Conservation (phyloP, 306 rosid genomes). For the Notholithocarpus densiflorus region DNA sequence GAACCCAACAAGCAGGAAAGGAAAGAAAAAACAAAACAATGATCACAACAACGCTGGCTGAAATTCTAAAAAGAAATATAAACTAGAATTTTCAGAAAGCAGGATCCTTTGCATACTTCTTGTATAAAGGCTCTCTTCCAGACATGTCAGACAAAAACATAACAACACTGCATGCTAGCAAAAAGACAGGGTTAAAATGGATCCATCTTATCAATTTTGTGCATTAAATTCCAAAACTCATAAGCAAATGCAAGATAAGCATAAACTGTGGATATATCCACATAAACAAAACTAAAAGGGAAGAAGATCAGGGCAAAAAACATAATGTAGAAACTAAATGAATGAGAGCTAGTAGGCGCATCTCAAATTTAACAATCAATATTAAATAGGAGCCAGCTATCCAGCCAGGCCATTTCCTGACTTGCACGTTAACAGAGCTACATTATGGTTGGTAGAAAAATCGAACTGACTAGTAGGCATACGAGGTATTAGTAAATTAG, state of each 20-base stretch:
- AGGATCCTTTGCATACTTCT: conserved; percentile 55
- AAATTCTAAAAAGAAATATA: conserved; percentile 7
- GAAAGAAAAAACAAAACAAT: conserved; percentile 13
- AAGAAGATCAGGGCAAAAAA: neutral
- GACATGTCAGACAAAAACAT: conserved; percentile 99
- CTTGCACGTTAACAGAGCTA: neutral
- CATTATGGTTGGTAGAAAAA: neutral
- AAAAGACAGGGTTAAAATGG: conserved; percentile 45
- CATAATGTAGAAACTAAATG: neutral
- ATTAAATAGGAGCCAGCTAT: neutral
- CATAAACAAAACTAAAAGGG: neutral
- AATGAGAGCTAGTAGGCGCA: neutral
- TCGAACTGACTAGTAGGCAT: neutral
- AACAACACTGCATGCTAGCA: conserved; percentile 88
- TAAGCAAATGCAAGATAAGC: too few species aligned
- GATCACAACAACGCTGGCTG: conserved; percentile 18
- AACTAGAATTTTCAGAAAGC: neutral
- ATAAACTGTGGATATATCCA: neutral
- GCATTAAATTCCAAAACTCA: neutral
- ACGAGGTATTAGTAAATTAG: neutral
- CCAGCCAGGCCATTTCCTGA: neutral
- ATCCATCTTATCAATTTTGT: conserved; percentile 11
- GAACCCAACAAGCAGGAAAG: conserved; percentile 12
- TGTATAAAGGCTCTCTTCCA: conserved; percentile 95
- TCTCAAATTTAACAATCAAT: neutral